phyloP scores from a whole-genome alignment of 2,329 filamentous ascomycete genomes.

The Teratosphaeria destructans region DNA sequence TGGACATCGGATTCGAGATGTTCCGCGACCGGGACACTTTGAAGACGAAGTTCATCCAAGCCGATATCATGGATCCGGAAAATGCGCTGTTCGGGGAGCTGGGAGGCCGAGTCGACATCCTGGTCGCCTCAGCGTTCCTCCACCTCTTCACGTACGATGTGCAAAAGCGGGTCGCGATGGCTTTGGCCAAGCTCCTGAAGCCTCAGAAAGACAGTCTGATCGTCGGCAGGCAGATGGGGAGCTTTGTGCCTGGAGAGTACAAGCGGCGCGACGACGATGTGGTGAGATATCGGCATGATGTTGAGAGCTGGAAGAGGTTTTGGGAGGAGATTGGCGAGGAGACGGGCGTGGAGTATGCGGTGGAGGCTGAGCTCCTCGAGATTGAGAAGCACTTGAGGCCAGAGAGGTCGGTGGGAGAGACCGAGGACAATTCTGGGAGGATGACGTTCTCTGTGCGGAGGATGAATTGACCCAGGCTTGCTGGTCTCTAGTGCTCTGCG shows the following conservation, averaged over 20 bases:
- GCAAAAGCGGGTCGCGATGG: conserved; percentile 28
- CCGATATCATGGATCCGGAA: conserved; percentile 24
- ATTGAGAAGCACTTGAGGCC: neutral
- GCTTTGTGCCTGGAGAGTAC: conserved; percentile 20
- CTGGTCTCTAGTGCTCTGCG: neutral
- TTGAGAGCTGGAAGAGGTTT: conserved; percentile 26
- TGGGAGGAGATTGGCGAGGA: conserved; percentile 31
- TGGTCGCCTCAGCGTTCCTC: conserved; percentile 34
- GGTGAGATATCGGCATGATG: conserved; percentile 27
- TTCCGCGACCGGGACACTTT: conserved; percentile 27
- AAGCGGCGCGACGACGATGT: conserved; percentile 8
- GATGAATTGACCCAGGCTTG: neutral
- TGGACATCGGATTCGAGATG: conserved; percentile 29
- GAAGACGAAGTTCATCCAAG: conserved; percentile 23
- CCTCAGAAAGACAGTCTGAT: conserved; percentile 26
- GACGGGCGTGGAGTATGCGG: conserved; percentile 27
- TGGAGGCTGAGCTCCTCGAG: conserved; percentile 18
- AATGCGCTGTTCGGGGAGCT: conserved; percentile 19
- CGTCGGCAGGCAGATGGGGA: conserved; percentile 30
- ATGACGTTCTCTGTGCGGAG: conserved; percentile 8
- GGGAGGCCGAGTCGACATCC: conserved; percentile 31
- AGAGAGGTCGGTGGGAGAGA: neutral
- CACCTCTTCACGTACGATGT: conserved; percentile 34
- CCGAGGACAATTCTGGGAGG: neutral
- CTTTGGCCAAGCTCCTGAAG: conserved; percentile 25